A percentile compares a stretch with the other conserved stretches of the same genome.
Conservation (phyloP, 1,284 basidiomycete genomes). For the Cerioporus squamosus region DNA sequence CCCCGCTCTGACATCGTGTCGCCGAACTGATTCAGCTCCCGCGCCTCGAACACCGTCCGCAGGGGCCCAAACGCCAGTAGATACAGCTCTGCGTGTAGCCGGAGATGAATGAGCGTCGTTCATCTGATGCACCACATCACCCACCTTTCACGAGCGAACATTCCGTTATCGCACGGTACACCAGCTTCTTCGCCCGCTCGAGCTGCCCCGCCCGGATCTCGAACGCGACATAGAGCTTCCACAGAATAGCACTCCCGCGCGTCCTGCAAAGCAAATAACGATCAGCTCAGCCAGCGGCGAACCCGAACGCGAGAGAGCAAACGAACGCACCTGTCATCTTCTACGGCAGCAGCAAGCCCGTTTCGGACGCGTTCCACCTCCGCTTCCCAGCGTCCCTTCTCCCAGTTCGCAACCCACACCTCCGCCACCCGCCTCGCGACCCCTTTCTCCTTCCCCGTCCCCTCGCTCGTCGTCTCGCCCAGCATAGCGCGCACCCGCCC, state of each 20-base stretch:
- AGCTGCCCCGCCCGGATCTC: constrained; percentile 71
- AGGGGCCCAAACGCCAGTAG: constrained; percentile 83
- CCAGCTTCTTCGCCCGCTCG: constrained; percentile 72
- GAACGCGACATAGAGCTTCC: constrained; percentile 84
- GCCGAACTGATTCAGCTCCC: constrained; percentile 71
- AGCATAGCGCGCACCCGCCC: constrained; percentile 62
- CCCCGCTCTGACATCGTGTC: constrained; percentile 87
- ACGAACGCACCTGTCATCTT: constrained; percentile 55
- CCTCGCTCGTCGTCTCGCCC: constrained; percentile 42
- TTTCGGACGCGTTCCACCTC: constrained; percentile 74
- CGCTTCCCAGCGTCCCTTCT: constrained; percentile 66
- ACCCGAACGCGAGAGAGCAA: not conserved
- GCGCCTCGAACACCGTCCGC: constrained; percentile 64
- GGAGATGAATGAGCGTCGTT: constrained; percentile 13
- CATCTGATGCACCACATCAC: constrained; percentile 15
- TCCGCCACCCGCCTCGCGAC: constrained; percentile 64
- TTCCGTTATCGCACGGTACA: constrained; percentile 83
- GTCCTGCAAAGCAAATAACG: constrained; percentile 52
- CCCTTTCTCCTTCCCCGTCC: constrained; percentile 48
- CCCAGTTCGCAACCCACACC: constrained; percentile 81
- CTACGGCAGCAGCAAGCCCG: constrained; percentile 63
- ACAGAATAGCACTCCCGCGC: constrained; percentile 68
- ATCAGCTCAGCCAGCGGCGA: constrained; percentile 5
- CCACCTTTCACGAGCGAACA: constrained; percentile 83
- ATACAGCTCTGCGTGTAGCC: constrained; percentile 70